These are phyloP conservation scores for Lanmaoa rubissima DNA, from an alignment of 768 basidiomycete species.

Conservation along the genomic window DNA sequence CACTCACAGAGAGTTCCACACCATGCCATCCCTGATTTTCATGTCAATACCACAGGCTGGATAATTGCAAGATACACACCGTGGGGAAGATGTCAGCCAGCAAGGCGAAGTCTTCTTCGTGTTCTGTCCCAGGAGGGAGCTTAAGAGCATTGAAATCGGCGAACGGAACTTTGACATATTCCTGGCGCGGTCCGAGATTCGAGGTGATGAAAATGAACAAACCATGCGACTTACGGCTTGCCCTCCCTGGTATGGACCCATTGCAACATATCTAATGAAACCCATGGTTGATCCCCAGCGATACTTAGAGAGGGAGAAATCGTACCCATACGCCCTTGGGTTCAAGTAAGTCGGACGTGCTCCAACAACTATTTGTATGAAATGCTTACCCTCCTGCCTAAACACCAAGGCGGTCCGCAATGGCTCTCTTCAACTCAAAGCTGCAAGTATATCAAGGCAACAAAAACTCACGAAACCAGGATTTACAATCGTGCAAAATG, in stretches of 20 bases:
- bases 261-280: not conserved
- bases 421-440: not conserved
- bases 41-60: not conserved
- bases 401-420: not conserved
- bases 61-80: not conserved
- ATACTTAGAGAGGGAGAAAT: not conserved
- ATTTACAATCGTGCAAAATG: constrained; percentile 57
- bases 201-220: not conserved
- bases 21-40: not conserved
- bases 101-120: not conserved
- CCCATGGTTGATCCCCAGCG: not conserved
- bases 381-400: constrained; percentile 4
- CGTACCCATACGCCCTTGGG: not conserved
- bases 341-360: not conserved
- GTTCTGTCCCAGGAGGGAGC: not conserved
- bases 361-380: not conserved
- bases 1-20: not conserved
- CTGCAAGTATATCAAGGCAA: not conserved
- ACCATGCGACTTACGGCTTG: not conserved
- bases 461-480: constrained; percentile 26
- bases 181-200: not conserved
- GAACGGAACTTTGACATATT: not conserved
- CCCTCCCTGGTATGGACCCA: not conserved
- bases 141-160: not conserved
- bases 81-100: not conserved